Conservation (phyloP, 192 early-diverging fungal genomes). For the Umbelopsis ramanniana region DNA sequence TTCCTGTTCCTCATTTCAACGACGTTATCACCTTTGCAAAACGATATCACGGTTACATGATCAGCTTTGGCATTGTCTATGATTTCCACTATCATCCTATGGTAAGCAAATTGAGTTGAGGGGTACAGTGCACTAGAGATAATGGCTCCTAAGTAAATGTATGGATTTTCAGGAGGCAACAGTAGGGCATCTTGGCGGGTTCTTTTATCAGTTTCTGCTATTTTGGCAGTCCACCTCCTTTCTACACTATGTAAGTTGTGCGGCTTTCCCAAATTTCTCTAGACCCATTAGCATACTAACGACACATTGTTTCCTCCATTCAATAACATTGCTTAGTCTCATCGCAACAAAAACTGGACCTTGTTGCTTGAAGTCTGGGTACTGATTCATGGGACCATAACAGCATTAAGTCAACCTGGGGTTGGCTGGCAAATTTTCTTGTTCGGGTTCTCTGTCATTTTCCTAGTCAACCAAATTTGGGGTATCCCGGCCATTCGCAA, state of each 20-base stretch:
- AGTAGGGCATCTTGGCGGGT: slow-evolving; percentile 34
- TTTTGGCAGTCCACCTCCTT: slow-evolving; percentile 42
- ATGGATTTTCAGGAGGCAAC: slow-evolving; percentile 33
- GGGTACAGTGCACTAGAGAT: no score
- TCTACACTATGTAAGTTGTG: slow-evolving; percentile 24
- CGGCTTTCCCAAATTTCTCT: neutral
- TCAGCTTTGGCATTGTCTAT: slow-evolving; percentile 38
- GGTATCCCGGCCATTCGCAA: slow-evolving; percentile 9
- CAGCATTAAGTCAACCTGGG: slow-evolving; percentile 39
- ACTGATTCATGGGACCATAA: slow-evolving; percentile 34
- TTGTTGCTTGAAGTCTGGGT: slow-evolving; percentile 36
- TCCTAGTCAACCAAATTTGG: slow-evolving; percentile 37
- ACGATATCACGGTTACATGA: slow-evolving; percentile 39
- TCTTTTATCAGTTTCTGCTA: slow-evolving; percentile 36
- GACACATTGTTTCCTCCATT: neutral
- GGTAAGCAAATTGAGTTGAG: slow-evolving; percentile 9
- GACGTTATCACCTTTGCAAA: slow-evolving; percentile 32
- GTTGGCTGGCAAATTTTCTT: slow-evolving; percentile 37
- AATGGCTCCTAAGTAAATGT: no score
- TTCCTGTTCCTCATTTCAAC: slow-evolving; percentile 11
- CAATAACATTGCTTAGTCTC: slow-evolving; percentile 5
- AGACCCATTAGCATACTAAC: neutral
- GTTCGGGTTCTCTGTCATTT: slow-evolving; percentile 34
- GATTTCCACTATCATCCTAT: slow-evolving; percentile 44
- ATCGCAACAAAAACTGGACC: slow-evolving; percentile 38